Evolutionary conservation across 2,329 filamentous ascomycete species (phyloP), one percentile per base, ranked within the genome.

Genomic region (Penicillium expansum): DNA sequence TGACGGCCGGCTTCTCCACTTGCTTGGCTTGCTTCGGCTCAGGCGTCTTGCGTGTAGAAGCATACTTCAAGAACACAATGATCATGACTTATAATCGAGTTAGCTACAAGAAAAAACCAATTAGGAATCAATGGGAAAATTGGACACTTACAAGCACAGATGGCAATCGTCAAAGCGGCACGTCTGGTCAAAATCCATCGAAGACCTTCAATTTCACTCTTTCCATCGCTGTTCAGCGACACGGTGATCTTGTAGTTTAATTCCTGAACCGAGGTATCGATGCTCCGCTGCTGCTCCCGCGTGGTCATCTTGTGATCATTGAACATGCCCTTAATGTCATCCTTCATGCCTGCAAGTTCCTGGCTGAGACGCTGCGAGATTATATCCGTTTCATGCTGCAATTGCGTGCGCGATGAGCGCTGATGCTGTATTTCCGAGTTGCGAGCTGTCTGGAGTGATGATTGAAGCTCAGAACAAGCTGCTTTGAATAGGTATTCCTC

Each of bases 161-260:
- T 74, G 11, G 72, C 83, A 58, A 88, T 79, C 1, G 85, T 83
- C 57, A 85, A 76, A 14, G 85, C 84, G 1, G 85, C 85, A n/a
- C 86, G 77, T 44, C 86, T 76, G 10, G 86, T 88, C 56, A 88
- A 76, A 41, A 97, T 86, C 94, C 94, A 97, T 58, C 94, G 83
- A 48, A 99, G 79, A 1, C 88, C 89, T 74, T 99, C 94, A 48
- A 97, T 92, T 67, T 97, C 90, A 5, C 90, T 93, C 72, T 93
- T 92, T 47, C 89, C 86, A 73, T 97, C 94, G 60, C 91, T 94
- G 72, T 91, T 95, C 42, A 99, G 82, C 39, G 85, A 83, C 32
- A 96, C 91, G 22, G 90, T 95, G 73, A 99, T 97, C 73, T 96
- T 94, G 77, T 97, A 96, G 76, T 93, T 96, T 65, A 97, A 83